Evolutionary conservation across 805 yeast species (phyloP), one percentile per base, ranked within the genome.

Genomic region (Metschnikowia anglica): DNA sequence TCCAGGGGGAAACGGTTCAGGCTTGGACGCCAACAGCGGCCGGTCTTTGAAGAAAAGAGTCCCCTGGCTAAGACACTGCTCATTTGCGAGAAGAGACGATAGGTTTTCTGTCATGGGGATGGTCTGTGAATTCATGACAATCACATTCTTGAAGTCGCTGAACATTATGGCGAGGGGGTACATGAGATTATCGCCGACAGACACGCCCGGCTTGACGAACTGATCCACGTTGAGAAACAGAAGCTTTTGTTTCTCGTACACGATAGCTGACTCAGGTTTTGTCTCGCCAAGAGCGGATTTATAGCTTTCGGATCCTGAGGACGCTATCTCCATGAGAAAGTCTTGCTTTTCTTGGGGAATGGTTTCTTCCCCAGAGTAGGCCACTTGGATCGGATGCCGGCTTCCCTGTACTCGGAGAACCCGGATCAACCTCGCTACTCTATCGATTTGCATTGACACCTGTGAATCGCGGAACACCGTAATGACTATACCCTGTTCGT

Each of bases 401-500:
- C 62, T 66, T 18, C 57, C 57, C 30, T 59, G 48, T 0, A 44
- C 59, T 15, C 68, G 47, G 13, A 67, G 46, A 5, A 51, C 63
- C 4, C 50, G 51, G 8, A 65, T 47, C 19, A 61, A 41, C 12
- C 65, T 44, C n/a, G 36, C 44, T 15, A 60, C 44, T 19, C 53
- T 45, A 9, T 49, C 46, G 5, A 63, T 21, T 37, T 56, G 61
- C 5, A 13, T 19, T 11, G 41, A 41, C 1, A 26, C 13, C 19
- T 41, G 36, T 3, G 37, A 15, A 16, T 42, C 39, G 11, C 44
- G 47, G 12, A 56, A 38, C 5, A 65, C 26, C 0, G 69, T 63
- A 4, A 67, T 58, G 13, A 65, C 66, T 5, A 67, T 62, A 0
- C 72, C 72, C 33, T 47, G 49, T 1, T 65, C 67, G 24, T 50